Evolutionary conservation across 2,329 filamentous ascomycete genomes (phyloP).

Genomic region (Diaporthe aspalathi): DNA sequence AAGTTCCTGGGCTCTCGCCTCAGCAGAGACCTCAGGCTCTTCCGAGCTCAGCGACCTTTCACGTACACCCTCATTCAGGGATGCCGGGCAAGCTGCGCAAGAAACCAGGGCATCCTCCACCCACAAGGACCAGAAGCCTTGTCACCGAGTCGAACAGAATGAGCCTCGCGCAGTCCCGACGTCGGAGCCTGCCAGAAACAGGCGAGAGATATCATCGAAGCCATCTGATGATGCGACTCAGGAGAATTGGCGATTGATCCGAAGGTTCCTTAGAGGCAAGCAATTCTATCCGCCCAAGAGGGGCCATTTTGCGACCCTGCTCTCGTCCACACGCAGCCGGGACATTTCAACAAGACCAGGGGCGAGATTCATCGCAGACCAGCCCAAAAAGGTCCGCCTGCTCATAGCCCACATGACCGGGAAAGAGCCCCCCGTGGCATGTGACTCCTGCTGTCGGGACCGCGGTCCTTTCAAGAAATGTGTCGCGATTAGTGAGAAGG

Average conservation of each 20-base stretch:
- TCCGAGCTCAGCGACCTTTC: neutral
- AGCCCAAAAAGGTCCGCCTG: constrained; percentile 17
- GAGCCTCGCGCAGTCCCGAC: neutral
- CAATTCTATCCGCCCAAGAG: neutral
- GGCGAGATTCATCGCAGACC: neutral
- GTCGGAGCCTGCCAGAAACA: neutral
- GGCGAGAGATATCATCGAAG: neutral
- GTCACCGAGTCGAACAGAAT: too few relatives aligned
- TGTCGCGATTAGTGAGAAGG: neutral
- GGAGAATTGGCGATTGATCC: constrained; percentile 22
- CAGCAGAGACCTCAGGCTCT: neutral
- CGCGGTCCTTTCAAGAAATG: constrained; percentile 17
- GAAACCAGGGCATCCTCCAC: too few relatives aligned
- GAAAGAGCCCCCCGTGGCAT: neutral
- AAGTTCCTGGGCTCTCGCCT: neutral
- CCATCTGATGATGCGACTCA: neutral
- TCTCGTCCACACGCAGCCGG: neutral
- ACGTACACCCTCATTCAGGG: neutral
- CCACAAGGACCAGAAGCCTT: neutral
- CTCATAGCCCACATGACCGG: constrained; percentile 32
- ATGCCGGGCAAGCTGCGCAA: neutral
- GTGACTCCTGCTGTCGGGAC: neutral
- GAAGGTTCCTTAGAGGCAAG: neutral
- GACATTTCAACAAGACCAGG: neutral
- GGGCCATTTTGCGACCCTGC: neutral